phyloP scores from a whole-genome alignment of 495 filamentous ascomycete genomes.

The Letharia columbiana region DNA sequence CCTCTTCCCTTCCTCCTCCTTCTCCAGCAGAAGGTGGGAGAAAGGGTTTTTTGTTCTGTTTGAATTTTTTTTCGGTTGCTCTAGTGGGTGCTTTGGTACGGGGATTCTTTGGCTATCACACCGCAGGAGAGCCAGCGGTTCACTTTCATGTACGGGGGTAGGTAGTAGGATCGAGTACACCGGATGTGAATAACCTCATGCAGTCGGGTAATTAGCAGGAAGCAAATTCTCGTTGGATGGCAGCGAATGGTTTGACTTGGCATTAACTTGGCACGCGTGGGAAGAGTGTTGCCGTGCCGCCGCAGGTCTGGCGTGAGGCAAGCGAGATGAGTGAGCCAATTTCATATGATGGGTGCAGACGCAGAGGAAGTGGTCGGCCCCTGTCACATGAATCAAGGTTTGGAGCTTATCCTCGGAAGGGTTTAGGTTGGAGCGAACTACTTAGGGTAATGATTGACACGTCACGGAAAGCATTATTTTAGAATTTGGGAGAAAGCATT shows the following conservation, averaged over 20 bases:
- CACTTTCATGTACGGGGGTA: neutral
- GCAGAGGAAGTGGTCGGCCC: neutral
- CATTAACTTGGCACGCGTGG: neutral
- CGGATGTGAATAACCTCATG: neutral
- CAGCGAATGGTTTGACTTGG: neutral
- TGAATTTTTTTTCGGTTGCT: too few species aligned
- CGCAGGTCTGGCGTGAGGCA: neutral
- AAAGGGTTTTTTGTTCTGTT: neutral
- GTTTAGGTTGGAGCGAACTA: neutral
- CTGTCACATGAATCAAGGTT: neutral
- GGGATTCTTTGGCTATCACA: neutral
- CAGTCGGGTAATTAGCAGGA: neutral
- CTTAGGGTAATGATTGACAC: constrained; percentile 18
- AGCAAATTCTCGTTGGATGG: neutral
- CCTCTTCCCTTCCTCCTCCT: neutral
- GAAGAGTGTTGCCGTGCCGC: too few species aligned
- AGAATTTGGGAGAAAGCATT: too few species aligned
- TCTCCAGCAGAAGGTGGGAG: neutral
- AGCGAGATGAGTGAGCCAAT: neutral
- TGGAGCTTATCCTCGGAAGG: neutral
- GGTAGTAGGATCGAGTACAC: neutral
- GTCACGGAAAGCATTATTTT: constrained; percentile 3
- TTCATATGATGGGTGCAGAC: neutral
- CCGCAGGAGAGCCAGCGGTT: neutral
- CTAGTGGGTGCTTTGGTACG: neutral